Percentiles rank a stretch among this genome's conserved stretches.
Evolutionary conservation across 257 asterid genomes (phyloP).

Genomic region (Thymus mandschuricus): DNA sequence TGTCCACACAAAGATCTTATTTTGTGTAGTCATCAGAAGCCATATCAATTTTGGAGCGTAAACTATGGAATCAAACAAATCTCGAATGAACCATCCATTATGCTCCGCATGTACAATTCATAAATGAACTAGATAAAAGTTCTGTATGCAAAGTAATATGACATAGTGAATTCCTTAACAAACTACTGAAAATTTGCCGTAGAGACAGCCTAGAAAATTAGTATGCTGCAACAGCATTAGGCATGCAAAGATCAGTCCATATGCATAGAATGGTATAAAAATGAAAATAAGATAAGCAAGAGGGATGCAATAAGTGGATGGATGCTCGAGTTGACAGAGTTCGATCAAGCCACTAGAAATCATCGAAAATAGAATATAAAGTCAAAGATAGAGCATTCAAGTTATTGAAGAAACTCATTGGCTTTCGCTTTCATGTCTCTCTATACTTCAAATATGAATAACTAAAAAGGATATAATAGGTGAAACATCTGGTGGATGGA

Average conservation of each 20-base stretch:
- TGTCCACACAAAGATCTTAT: conserved; percentile 90
- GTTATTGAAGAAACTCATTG: conserved; percentile 2
- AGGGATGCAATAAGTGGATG: neutral
- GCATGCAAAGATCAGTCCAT: conserved; percentile 3
- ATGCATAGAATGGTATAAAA: neutral
- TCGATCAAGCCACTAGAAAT: conserved; percentile 26
- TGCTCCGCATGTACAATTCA: conserved; percentile 50
- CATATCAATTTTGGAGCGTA: conserved; percentile 78
- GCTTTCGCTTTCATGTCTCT: neutral
- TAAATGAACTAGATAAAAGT: conserved; percentile 16
- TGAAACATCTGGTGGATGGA: conserved; percentile 16
- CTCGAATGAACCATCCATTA: conserved; percentile 64
- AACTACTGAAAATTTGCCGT: neutral
- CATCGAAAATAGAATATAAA: conserved; percentile 5
- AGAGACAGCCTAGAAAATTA: conserved; percentile 23
- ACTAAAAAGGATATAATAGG: conserved; percentile 3
- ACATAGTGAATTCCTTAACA: conserved; percentile 3
- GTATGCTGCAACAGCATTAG: conserved; percentile 22
- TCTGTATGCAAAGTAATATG: conserved; percentile 16
- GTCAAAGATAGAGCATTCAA: conserved; percentile 1
- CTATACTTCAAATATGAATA: neutral
- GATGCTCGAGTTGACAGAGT: neutral
- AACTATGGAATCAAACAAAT: conserved; percentile 60
- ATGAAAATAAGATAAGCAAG: neutral
- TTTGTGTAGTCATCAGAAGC: conserved; percentile 98